Evolutionary conservation across 2,329 filamentous ascomycete species (phyloP), one percentile per base, ranked within the genome.

Genomic region (Penicillium decumbens): DNA sequence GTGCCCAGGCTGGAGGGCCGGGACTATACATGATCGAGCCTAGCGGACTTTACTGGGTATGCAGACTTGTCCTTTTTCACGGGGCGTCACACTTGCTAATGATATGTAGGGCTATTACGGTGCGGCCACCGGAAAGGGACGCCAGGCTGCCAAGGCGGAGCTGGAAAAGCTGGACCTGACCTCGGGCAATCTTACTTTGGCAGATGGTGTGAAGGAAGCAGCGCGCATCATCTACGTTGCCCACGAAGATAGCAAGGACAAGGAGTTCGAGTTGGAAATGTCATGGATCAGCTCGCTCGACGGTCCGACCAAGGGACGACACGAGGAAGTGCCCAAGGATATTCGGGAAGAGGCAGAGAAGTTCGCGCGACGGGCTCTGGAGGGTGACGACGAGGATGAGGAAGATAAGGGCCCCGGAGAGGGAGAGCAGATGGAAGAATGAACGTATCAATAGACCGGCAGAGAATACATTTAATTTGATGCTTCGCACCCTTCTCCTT

Each of bases 261-360:
- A 98, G 80, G 93, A 97, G 59, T 98, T 97, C 66, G 93, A 98
- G 82, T 79, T 98, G 52, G 93, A 98, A 78, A 95, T 98, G 90
- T 95, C 89, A 51, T 98, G 93, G 93, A 88, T 97, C 71, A 96
- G 90, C 72, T 82, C 80, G 45, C 73, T 84, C 41, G 82, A 88
- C 58, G 92, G 91, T 4, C 90, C 91, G 30, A 97, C 91, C 55
- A 92, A 95, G 77, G 93, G 93, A 56, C 83, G 85, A 64, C 93
- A 98, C 69, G 81, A 92, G 72, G 89, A 95, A 73, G 93, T 98
- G 50, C 93, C 93, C 49, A 91, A 89, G 77, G 87, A 90, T 59
- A 73, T 98, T 63, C 78, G 85, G 50, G 90, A 95, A 70, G 92
- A 97, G 77, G 93, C 93, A 12, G 89, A 96, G 79, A 85, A 83